phyloP scores from a whole-genome alignment of 495 filamentous ascomycete genomes.

The Aspergillus sclerotioniger region DNA sequence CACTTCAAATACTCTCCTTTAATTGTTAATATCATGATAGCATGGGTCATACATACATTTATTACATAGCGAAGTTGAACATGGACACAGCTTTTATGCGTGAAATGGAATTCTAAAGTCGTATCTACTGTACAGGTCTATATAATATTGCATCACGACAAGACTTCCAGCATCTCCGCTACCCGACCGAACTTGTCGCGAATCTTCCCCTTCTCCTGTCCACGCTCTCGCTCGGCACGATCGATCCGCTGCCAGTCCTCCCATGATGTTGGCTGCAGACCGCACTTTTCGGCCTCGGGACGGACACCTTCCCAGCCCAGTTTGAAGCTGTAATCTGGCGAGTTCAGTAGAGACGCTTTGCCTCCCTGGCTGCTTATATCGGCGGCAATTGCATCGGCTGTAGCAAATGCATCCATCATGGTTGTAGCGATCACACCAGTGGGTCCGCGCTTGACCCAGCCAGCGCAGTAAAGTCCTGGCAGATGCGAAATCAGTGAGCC shows the following conservation, averaged over 20 bases:
- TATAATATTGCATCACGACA: slow-evolving; percentile 15
- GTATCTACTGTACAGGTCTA: slow-evolving; percentile 12
- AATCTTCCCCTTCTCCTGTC: slow-evolving; percentile 65
- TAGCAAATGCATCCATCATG: slow-evolving; percentile 91
- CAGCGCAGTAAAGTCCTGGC: slow-evolving; percentile 87
- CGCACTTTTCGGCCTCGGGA: slow-evolving; percentile 48
- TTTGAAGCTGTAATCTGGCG: slow-evolving; percentile 38
- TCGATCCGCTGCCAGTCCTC: slow-evolving; percentile 86
- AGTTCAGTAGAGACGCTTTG: slow-evolving; percentile 47
- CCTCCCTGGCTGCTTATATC: slow-evolving; percentile 57
- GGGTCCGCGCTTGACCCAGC: slow-evolving; percentile 95
- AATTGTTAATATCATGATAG: background rate
- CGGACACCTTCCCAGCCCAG: slow-evolving; percentile 77
- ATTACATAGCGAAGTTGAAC: background rate
- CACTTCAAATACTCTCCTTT: background rate
- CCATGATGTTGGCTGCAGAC: slow-evolving; percentile 62
- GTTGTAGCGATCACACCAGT: slow-evolving; percentile 95
- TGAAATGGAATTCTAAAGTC: background rate
- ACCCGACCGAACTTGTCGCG: slow-evolving; percentile 81
- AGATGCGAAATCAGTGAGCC: slow-evolving; percentile 48
- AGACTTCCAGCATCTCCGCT: slow-evolving; percentile 73
- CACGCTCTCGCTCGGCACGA: slow-evolving; percentile 66
- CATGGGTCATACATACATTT: background rate
- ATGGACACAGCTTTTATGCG: background rate
- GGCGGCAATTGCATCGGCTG: slow-evolving; percentile 72